Percentiles rank a stretch among this genome's conserved stretches.
These are phyloP conservation scores for Candida andamanensis DNA, from an alignment of 805 yeast species.

Conservation along the genomic window DNA sequence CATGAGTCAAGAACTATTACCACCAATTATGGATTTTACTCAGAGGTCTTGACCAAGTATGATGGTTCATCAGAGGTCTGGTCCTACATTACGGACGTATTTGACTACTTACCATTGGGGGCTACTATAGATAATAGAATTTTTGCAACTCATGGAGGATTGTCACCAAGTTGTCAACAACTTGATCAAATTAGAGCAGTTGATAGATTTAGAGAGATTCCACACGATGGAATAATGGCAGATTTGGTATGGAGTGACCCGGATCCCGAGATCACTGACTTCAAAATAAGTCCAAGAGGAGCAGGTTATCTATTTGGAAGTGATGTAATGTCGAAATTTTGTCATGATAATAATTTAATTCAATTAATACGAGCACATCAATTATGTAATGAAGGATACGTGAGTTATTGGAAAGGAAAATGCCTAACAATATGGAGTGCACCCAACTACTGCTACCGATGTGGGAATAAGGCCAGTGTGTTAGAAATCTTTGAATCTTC, in stretches of 20 bases:
- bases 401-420: conserved; percentile 82
- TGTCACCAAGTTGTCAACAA: conserved; percentile 92
- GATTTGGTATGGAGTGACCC: conserved; percentile 99
- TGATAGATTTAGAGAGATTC: conserved; percentile 90
- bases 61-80: conserved; percentile 71
- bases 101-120: conserved; percentile 83
- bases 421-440: conserved; percentile 98
- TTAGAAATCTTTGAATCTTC: conserved; percentile 59
- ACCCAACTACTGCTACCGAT: conserved; percentile 94
- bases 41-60: conserved; percentile 89
- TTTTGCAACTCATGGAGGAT: conserved; percentile 95
- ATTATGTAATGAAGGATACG: conserved; percentile 93
- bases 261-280: conserved; percentile 73
- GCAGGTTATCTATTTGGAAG: conserved; percentile 97
- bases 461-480: conserved; percentile 98
- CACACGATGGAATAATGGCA: conserved; percentile 99
- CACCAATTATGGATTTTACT: conserved; percentile 93
- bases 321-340: conserved; percentile 83
- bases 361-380: conserved; percentile 94
- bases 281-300: conserved; percentile 88
- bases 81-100: conserved; percentile 85
- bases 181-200: conserved; percentile 86
- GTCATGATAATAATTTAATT: conserved; percentile 68
- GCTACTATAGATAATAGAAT: conserved; percentile 87
- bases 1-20: conserved; percentile 97